Conservation (phyloP, 2,329 filamentous ascomycete species). For the Magnaporthiopsis poae region DNA sequence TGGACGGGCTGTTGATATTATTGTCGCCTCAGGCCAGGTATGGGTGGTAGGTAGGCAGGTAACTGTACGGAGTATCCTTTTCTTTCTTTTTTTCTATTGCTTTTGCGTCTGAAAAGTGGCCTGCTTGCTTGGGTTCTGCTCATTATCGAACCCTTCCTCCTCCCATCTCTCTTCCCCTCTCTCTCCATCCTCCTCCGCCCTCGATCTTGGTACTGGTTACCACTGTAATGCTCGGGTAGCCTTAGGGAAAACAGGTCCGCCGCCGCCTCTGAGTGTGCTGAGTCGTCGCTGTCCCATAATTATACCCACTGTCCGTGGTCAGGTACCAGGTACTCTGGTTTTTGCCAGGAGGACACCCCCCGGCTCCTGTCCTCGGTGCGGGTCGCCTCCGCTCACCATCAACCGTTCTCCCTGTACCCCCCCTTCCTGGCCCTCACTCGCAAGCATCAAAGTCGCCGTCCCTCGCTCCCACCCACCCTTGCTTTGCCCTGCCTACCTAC, state of each 20-base stretch:
- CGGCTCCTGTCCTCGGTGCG: conserved; percentile 1
- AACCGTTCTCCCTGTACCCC: conserved; percentile 13
- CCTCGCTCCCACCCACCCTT: conserved; percentile 9
- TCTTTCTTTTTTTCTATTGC: background rate
- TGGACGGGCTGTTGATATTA: conserved; percentile 19
- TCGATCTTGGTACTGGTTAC: conserved; percentile 21
- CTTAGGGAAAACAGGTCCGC: background rate
- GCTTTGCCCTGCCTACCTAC: conserved; percentile 11
- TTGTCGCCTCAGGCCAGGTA: conserved; percentile 13
- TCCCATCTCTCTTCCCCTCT: conserved; percentile 22
- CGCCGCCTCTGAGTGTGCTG: conserved; percentile 16
- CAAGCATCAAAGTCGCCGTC: conserved; percentile 13
- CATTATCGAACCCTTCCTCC: conserved; percentile 6
- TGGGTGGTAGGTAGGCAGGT: conserved; percentile 12
- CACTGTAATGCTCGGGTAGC: background rate
- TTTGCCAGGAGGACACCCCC: background rate
- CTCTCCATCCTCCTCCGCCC: conserved; percentile 22
- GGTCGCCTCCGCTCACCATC: conserved; percentile 6
- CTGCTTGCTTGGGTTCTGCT: background rate
- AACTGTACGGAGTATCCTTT: conserved; percentile 9
- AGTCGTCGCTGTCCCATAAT: conserved; percentile 16
- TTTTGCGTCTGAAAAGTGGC: background rate
- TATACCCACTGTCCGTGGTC: conserved; percentile 29
- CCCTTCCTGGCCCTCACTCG: conserved; percentile 1
- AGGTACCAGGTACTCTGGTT: conserved; percentile 27